phyloP scores from a whole-genome alignment of 768 basidiomycete species.

The Termitomyces eurrhizus region DNA sequence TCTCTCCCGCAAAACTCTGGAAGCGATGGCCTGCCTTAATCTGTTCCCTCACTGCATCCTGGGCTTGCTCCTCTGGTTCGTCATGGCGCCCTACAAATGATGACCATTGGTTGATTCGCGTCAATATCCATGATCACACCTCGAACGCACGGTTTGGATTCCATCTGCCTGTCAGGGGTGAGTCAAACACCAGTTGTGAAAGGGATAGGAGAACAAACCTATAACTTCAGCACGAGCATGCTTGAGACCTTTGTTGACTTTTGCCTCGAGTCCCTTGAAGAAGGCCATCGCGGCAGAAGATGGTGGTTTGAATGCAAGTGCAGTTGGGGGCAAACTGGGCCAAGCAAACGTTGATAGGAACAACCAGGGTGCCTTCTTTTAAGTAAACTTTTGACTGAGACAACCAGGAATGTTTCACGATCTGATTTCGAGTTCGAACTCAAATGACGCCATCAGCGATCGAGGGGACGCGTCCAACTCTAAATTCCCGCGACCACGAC shows the following conservation, averaged over 20 bases:
- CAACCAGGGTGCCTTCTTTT: neutral
- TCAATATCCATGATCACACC: neutral
- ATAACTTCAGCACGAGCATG: conserved; percentile 40
- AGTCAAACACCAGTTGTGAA: neutral
- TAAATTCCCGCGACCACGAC: neutral
- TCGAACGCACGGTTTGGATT: conserved; percentile 43
- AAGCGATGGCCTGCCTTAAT: conserved; percentile 84
- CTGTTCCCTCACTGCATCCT: conserved; percentile 67
- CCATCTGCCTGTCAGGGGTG: conserved; percentile 28
- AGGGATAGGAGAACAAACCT: conserved; percentile 14
- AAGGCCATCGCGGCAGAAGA: conserved; percentile 6
- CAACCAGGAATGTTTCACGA: neutral
- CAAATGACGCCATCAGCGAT: neutral
- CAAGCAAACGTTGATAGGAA: conserved; percentile 2
- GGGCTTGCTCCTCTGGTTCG: conserved; percentile 62
- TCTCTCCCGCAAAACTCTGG: conserved; percentile 73
- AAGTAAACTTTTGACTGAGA: neutral
- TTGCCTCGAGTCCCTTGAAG: conserved; percentile 7
- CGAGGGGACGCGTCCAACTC: neutral
- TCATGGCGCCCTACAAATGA: conserved; percentile 32
- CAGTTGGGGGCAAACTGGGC: neutral
- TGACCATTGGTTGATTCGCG: neutral
- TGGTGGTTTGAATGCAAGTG: conserved; percentile 3
- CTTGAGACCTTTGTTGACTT: conserved; percentile 30
- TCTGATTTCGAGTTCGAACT: neutral